A percentile compares a stretch with the other conserved stretches of the same genome.
Conservation (phyloP, 352 stramenopile genomes). For the Globisporangium perplexum region DNA sequence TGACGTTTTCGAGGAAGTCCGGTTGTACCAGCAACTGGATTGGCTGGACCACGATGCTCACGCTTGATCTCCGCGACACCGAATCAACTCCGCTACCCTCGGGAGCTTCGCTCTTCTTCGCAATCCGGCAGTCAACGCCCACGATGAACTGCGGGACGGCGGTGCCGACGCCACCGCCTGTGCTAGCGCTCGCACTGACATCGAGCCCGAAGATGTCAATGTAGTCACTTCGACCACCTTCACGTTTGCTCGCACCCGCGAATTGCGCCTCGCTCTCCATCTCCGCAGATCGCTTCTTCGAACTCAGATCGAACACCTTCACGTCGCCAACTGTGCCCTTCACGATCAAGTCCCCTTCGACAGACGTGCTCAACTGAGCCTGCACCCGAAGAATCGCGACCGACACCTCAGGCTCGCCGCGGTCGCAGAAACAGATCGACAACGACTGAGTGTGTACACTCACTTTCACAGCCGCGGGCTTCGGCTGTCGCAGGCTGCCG, state of each 20-base stretch:
- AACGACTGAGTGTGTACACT: slow-evolving; percentile 59
- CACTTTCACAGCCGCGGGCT: slow-evolving; percentile 30
- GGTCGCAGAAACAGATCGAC: slow-evolving; percentile 74
- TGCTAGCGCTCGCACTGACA: slow-evolving; percentile 10
- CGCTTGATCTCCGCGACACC: slow-evolving; percentile 21
- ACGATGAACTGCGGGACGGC: slow-evolving; percentile 27
- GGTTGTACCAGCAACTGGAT: slow-evolving; percentile 49
- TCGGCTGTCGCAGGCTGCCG: background rate
- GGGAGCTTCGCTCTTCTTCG: slow-evolving; percentile 5
- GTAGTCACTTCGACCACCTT: slow-evolving; percentile 17
- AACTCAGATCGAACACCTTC: slow-evolving; percentile 66
- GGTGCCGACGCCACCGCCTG: background rate
- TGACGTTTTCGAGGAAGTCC: slow-evolving; percentile 54
- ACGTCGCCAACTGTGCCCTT: slow-evolving; percentile 52
- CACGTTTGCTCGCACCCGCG: slow-evolving; percentile 1
- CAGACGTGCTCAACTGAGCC: slow-evolving; percentile 25
- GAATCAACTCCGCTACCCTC: slow-evolving; percentile 2
- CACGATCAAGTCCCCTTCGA: slow-evolving; percentile 24
- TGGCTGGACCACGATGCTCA: slow-evolving; percentile 42
- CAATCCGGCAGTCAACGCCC: slow-evolving; percentile 38
- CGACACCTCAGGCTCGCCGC: slow-evolving; percentile 54
- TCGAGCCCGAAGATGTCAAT: slow-evolving; percentile 59
- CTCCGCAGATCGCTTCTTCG: slow-evolving; percentile 17
- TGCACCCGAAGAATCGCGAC: slow-evolving; percentile 57
- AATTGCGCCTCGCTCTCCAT: slow-evolving; percentile 6